These are phyloP conservation scores for Penicillium samsonianum DNA, from an alignment of 495 filamentous ascomycete species.

Conservation along the genomic window DNA sequence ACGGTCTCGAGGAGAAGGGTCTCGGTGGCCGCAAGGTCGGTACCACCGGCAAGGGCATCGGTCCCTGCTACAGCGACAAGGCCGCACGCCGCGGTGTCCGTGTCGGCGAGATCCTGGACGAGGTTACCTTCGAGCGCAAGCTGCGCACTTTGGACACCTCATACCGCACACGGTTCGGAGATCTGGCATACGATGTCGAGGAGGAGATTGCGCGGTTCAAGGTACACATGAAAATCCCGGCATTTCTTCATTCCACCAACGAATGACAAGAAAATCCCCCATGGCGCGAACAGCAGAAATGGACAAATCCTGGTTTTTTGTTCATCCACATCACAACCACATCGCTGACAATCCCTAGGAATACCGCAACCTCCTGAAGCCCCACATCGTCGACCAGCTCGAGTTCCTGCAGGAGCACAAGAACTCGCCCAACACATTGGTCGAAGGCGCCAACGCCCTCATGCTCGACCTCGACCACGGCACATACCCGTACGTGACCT, in stretches of 20 bases:
- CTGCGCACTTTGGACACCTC: slow-evolving; percentile 63
- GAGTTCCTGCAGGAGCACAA: slow-evolving; percentile 51
- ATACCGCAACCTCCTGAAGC: slow-evolving; percentile 66
- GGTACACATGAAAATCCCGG: slow-evolving; percentile 27
- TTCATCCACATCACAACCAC: neutral
- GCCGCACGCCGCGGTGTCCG: slow-evolving; percentile 73
- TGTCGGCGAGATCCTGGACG: slow-evolving; percentile 73
- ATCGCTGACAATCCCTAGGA: slow-evolving; percentile 38
- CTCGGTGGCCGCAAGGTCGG: slow-evolving; percentile 65
- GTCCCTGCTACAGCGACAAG: slow-evolving; percentile 82
- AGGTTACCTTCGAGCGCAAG: slow-evolving; percentile 71
- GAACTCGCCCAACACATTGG: slow-evolving; percentile 64
- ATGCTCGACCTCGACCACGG: slow-evolving; percentile 77
- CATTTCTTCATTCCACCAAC: neutral
- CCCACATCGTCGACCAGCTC: slow-evolving; percentile 67
- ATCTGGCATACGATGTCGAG: slow-evolving; percentile 76
- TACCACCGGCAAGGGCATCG: slow-evolving; percentile 67
- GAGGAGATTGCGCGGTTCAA: slow-evolving; percentile 73
- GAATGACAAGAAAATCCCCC: neutral
- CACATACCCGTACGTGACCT: slow-evolving; percentile 86
- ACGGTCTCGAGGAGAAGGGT: slow-evolving; percentile 78
- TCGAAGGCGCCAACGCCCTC: slow-evolving; percentile 89
- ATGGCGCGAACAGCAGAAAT: neutral
- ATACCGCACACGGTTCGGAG: slow-evolving; percentile 74
- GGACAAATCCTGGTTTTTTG: neutral